Evolutionary conservation across 2,329 filamentous ascomycete species (phyloP).

Genomic region (Microthyrium microscopicum): DNA sequence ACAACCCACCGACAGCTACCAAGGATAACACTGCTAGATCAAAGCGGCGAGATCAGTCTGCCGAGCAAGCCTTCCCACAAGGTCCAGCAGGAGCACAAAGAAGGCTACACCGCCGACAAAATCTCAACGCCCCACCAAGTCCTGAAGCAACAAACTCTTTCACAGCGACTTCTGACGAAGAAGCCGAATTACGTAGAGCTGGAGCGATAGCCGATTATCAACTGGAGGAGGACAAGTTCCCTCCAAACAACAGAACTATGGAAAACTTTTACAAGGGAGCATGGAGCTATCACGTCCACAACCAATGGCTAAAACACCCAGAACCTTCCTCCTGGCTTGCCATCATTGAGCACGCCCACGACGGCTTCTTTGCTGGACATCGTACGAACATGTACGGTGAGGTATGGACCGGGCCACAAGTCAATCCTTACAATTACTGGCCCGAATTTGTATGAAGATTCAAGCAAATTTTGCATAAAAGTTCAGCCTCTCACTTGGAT

Average conservation of each 20-base stretch:
- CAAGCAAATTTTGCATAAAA: no score
- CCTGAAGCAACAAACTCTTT: conserved; percentile 18
- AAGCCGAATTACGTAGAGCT: conserved; percentile 22
- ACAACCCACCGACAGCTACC: conserved; percentile 7
- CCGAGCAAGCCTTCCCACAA: no score
- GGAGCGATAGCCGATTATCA: conserved; percentile 28
- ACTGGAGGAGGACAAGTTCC: conserved; percentile 33
- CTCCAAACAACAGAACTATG: conserved; percentile 38
- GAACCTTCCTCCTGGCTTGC: conserved; percentile 40
- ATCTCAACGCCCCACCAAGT: background rate
- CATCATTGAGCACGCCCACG: conserved; percentile 35
- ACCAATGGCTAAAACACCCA: conserved; percentile 40
- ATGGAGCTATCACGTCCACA: conserved; percentile 42
- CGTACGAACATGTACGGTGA: conserved; percentile 37
- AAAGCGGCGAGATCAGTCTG: conserved; percentile 11
- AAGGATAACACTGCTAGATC: conserved; percentile 2
- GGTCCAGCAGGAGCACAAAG: background rate
- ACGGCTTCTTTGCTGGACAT: conserved; percentile 34
- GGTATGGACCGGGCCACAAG: conserved; percentile 31
- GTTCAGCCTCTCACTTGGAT: no score
- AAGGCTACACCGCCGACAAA: background rate
- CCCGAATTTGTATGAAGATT: conserved; percentile 33
- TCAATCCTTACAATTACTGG: conserved; percentile 33
- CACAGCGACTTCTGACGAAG: conserved; percentile 23
- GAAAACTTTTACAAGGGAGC: conserved; percentile 40